Evolutionary conservation across 164 flowering plant genomes (phyloP).

Genomic region (Chimonanthus praecox): DNA sequence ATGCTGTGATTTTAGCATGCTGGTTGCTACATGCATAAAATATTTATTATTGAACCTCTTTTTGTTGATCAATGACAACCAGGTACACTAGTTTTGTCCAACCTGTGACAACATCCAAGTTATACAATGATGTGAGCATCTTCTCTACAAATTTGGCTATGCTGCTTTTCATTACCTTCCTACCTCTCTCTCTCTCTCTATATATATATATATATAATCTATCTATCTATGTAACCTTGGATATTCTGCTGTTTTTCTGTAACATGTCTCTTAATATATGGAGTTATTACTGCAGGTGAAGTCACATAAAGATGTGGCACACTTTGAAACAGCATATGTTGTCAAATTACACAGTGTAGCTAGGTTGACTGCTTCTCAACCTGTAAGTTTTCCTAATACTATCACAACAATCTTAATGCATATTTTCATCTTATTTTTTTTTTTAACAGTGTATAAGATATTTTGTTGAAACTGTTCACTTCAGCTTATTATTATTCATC

Average conservation of each 20-base stretch:
- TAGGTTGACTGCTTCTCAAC: constrained; percentile 78
- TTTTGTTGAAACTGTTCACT: neutral
- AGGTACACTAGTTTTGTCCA: constrained; percentile 98
- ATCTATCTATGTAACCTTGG: neutral
- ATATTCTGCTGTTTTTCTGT: neutral
- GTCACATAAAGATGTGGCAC: constrained; percentile 75
- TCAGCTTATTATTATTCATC: neutral
- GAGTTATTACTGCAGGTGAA: constrained; percentile 54
- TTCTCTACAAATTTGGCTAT: constrained; percentile 3
- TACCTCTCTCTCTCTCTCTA: no score
- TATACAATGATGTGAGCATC: constrained; percentile 74
- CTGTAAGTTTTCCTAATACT: constrained; percentile 43
- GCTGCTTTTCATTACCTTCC: neutral
- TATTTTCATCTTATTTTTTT: neutral
- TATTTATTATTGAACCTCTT: neutral
- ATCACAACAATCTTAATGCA: neutral
- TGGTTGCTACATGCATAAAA: neutral
- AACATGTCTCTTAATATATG: constrained; percentile 7
- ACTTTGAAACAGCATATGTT: constrained; percentile 98
- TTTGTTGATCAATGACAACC: constrained; percentile 15
- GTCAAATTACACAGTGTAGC: constrained; percentile 91
- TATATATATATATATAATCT: no score
- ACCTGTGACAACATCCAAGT: constrained; percentile 82
- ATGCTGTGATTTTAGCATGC: no score
- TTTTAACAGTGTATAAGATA: neutral